Evolutionary conservation across 2,329 filamentous ascomycete species (phyloP).

Genomic region (Alternaria gansuensis): DNA sequence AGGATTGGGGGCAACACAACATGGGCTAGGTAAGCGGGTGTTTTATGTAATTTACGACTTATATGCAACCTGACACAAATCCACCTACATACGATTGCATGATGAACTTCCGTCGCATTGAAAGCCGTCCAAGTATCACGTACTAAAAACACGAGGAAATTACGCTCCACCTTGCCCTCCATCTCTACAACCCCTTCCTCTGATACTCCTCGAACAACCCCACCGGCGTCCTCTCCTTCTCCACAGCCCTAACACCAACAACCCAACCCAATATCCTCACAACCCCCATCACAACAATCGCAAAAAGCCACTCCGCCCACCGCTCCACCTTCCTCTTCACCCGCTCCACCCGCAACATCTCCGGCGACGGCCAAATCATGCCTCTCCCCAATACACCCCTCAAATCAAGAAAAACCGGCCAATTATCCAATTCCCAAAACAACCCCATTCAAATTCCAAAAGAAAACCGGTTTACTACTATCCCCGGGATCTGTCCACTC

Average conservation of each 20-base stretch:
- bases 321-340: neutral
- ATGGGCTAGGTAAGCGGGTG: no score
- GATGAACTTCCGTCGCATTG: no score
- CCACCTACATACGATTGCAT: no score
- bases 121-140: no score
- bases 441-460: constrained; percentile 61
- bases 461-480: constrained; percentile 59
- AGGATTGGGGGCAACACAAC: no score
- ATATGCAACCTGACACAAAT: no score
- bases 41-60: no score
- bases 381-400: neutral
- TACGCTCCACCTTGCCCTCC: no score
- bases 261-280: neutral
- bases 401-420: constrained; percentile 37
- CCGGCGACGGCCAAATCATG: neutral
- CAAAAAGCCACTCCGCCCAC: neutral
- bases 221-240: neutral
- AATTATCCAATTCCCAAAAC: constrained; percentile 44
- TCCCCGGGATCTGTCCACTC: constrained; percentile 61
- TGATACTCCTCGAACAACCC: neutral
- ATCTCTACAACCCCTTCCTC: neutral
- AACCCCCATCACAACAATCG: neutral
- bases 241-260: neutral
- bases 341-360: neutral
- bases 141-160: no score